Evolutionary conservation across 345 rosid genomes (phyloP).

Genomic region (Rhizophora mangle): DNA sequence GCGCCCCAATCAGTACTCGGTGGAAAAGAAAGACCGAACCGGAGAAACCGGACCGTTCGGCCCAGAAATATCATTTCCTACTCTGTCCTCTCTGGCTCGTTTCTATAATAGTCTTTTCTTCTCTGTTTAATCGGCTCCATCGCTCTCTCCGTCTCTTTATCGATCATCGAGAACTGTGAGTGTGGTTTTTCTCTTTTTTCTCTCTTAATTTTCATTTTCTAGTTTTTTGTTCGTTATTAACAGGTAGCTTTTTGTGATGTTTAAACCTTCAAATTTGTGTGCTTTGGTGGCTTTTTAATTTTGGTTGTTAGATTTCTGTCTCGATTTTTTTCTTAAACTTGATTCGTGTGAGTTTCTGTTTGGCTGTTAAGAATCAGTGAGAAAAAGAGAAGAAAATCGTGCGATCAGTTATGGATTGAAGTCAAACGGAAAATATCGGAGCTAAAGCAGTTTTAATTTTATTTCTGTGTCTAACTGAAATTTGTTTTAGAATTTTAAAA

Average conservation of each 20-base stretch:
- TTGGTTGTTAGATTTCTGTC: background rate
- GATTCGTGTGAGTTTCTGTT: slow-evolving; percentile 4
- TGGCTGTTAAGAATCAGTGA: slow-evolving; percentile 10
- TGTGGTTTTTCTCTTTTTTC: background rate
- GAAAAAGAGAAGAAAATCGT: background rate
- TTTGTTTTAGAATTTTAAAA: no score
- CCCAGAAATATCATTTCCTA: background rate
- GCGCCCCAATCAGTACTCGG: background rate
- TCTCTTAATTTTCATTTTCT: background rate
- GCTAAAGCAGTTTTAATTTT: background rate
- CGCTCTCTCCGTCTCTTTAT: background rate
- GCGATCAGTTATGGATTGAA: no score
- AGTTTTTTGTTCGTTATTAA: background rate
- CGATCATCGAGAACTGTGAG: background rate
- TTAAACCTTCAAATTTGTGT: no score
- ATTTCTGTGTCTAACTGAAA: background rate
- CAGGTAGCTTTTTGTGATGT: no score
- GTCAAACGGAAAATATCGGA: no score
- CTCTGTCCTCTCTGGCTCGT: background rate
- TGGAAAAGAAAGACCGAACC: background rate
- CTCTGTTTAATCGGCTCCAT: no score
- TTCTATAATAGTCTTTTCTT: background rate
- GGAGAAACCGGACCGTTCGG: slow-evolving; percentile 4
- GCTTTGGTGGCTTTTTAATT: background rate
- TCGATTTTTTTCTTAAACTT: background rate